Base-by-base conservation (phyloP, 2,329 filamentous ascomycete species). In the Xylaria sp. region DNA sequence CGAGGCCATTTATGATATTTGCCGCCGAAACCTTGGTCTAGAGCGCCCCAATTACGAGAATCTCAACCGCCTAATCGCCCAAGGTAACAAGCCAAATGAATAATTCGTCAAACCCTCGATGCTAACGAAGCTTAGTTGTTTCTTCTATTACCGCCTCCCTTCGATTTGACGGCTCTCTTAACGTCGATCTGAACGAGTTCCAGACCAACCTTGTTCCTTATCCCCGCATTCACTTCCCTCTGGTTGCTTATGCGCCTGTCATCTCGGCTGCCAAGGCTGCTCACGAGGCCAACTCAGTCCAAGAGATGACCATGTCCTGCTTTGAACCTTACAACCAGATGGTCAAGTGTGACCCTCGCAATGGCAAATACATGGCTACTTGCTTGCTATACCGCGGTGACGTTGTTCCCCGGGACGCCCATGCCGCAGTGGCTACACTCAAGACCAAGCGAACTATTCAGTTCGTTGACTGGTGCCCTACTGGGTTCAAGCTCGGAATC, bases 241-340 rank as follows among this genome's bases (percentile, higher is more conserved):
- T 99, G 77, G 94, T 98, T 79, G 94, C 94, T 74, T 99, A 98
- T 82, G 89, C 96, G 53, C 95, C 95, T 70, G 93, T 99, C 79
- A 90, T 98, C 83, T 98, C 94, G 71, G 92, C 94, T 72, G 92
- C 93, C 82, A 98, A 98, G 90, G 93, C 94, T 77, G 92, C 93
- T 68, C 95, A 99, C 87, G 95, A 99, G 88, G 91, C 94, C 87
- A 97, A 98, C 90, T 96, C 93, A 32, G 95, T 98, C 74, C 92
- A 94, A 85, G 96, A 98, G 88, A 98, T 98, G 87, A 97, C 93
- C 83, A 97, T 95, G 90, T 93, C 93, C 75, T 98, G 95, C 91
- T 99, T 99, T 86, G 95, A 99, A 90, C 94, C 95, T 77, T 93
- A 98, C 90, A 98, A 97, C 90, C 95, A 99, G 91, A 99, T 99